phyloP scores from a whole-genome alignment of 768 basidiomycete genomes.

The Trichaptum fuscoviolaceum region DNA sequence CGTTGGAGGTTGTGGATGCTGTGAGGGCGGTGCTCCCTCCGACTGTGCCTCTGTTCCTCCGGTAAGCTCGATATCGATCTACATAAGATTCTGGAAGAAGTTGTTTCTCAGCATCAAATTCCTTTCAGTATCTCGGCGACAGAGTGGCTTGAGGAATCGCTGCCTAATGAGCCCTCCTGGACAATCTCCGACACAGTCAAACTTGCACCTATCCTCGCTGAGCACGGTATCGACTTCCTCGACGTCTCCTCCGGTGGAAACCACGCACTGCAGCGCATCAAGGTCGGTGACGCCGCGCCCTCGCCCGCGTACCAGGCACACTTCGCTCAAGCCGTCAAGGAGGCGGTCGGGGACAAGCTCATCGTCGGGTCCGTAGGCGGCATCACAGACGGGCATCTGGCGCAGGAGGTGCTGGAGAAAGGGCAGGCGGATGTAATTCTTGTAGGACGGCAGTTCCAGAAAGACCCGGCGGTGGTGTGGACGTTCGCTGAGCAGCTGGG shows the following conservation, averaged over 20 bases:
- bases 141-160: conserved; percentile 62
- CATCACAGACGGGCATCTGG: conserved; percentile 50
- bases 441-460: conserved; percentile 52
- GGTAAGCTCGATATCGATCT: conserved; percentile 32
- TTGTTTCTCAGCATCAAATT: not conserved
- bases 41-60: conserved; percentile 65
- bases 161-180: conserved; percentile 62
- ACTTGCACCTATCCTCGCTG: conserved; percentile 51
- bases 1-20: conserved; percentile 58
- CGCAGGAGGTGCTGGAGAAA: conserved; percentile 51
- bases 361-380: conserved; percentile 51
- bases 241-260: conserved; percentile 69
- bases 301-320: conserved; percentile 49
- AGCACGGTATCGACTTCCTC: conserved; percentile 68
- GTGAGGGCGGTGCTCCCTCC: conserved; percentile 55
- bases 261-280: conserved; percentile 33
- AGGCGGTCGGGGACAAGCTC: conserved; percentile 37
- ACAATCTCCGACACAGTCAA: conserved; percentile 60
- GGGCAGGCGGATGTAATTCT: conserved; percentile 56
- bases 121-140: conserved; percentile 54
- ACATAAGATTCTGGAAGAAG: conserved; percentile 27
- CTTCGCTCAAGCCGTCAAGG: conserved; percentile 49
- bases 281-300: conserved; percentile 33
- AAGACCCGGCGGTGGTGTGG: conserved; percentile 49
- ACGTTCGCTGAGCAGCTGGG: conserved; percentile 53